Conservation (phyloP, 352 stramenopile genomes). For the Pythium biforme region DNA sequence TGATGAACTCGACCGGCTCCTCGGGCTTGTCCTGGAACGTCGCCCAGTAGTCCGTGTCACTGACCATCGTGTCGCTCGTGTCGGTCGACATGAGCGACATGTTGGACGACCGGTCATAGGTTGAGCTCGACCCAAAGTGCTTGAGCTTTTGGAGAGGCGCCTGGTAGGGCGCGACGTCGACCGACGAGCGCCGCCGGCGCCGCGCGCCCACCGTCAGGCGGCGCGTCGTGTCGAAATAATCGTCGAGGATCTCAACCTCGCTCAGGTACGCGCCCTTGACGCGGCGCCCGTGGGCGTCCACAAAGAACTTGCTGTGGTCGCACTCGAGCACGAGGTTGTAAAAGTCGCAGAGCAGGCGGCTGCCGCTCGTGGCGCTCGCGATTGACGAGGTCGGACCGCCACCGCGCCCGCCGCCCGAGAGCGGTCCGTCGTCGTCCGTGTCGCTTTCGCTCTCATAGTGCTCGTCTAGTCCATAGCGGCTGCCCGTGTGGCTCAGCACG, state of each 20-base stretch:
- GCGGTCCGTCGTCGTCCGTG: conserved; percentile 6
- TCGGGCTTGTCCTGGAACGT: conserved; percentile 13
- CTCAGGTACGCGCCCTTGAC: conserved; percentile 55
- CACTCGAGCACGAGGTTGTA: conserved; percentile 79
- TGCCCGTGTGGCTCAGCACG: conserved; percentile 8
- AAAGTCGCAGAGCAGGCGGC: conserved; percentile 74
- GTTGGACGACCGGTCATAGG: conserved; percentile 25
- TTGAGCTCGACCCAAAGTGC: conserved; percentile 12
- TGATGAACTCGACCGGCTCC: conserved; percentile 9
- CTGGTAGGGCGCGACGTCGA: conserved; percentile 24
- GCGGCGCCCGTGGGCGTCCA: conserved; percentile 50
- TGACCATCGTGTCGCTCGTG: conserved; percentile 18
- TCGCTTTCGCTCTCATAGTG: conserved; percentile 27
- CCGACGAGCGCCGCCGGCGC: conserved; percentile 21
- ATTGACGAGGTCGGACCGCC: conserved; percentile 20
- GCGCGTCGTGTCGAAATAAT: conserved; percentile 49
- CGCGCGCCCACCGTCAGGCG: conserved; percentile 16
- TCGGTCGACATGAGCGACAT: conserved; percentile 30
- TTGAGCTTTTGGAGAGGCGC: conserved; percentile 16
- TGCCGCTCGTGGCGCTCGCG: conserved; percentile 58
- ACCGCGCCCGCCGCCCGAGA: not conserved
- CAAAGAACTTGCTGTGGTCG: conserved; percentile 64
- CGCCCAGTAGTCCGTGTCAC: conserved; percentile 25
- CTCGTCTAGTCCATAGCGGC: conserved; percentile 13
- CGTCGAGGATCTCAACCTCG: conserved; percentile 47